Percentiles rank a stretch among this genome's conserved stretches.
Conservation (phyloP, 495 filamentous ascomycete genomes). For the Aspergillus carlsbadensis region DNA sequence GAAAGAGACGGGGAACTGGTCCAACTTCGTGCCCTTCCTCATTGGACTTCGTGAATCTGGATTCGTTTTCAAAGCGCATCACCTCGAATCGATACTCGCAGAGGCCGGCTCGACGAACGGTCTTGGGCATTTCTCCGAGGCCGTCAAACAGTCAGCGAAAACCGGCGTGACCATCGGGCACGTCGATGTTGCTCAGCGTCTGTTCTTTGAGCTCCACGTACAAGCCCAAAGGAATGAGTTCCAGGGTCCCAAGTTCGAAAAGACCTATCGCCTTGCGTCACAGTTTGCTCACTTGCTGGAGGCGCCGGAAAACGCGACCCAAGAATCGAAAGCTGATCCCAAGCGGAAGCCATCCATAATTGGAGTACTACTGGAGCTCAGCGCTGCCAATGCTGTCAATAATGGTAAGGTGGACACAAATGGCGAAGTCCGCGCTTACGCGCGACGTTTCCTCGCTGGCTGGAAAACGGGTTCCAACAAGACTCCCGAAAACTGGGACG, state of each 20-base stretch:
- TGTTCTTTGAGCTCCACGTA: slow-evolving; percentile 53
- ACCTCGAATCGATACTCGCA: slow-evolving; percentile 43
- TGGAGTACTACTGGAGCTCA: slow-evolving; percentile 45
- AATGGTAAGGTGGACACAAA: slow-evolving; percentile 31
- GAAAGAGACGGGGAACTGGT: slow-evolving; percentile 55
- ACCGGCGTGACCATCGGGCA: slow-evolving; percentile 53
- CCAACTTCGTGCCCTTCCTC: slow-evolving; percentile 58
- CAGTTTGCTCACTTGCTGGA: slow-evolving; percentile 53
- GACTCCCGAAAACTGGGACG: slow-evolving; percentile 13
- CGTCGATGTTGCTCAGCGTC: slow-evolving; percentile 36
- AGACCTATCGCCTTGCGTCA: slow-evolving; percentile 44
- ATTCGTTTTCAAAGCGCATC: slow-evolving; percentile 24
- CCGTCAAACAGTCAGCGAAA: slow-evolving; percentile 40
- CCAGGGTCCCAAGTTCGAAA: slow-evolving; percentile 31
- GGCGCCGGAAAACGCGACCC: slow-evolving; percentile 36
- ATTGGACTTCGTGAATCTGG: slow-evolving; percentile 51
- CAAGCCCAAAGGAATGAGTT: slow-evolving; percentile 45
- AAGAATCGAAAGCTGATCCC: slow-evolving; percentile 25
- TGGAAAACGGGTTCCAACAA: slow-evolving; percentile 26
- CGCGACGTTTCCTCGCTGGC: slow-evolving; percentile 31
- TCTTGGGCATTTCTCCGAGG: slow-evolving; percentile 52
- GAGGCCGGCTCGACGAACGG: slow-evolving; percentile 35
- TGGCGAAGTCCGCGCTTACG: slow-evolving; percentile 37
- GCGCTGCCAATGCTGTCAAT: slow-evolving; percentile 36
- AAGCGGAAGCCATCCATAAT: slow-evolving; percentile 40